Percentiles rank a stretch among this genome's conserved stretches.
Conservation (phyloP, 2,329 filamentous ascomycete genomes). For the Atkinsonella hypoxylon region DNA sequence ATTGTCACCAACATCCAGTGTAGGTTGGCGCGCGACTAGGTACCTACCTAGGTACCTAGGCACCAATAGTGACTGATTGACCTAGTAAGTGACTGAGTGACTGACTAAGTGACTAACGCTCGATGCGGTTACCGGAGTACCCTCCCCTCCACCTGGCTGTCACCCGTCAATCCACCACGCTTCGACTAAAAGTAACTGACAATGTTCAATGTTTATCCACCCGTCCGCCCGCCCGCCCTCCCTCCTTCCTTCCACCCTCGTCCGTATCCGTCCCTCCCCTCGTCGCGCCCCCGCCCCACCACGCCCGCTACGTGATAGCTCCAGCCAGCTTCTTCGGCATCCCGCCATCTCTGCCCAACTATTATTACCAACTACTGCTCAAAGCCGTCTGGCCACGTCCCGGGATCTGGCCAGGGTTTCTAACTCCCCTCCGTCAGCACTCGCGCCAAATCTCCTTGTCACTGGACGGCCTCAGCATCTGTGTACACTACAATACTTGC, state of each 20-base stretch:
- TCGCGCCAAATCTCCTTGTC: not conserved
- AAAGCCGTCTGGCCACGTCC: conserved; percentile 5
- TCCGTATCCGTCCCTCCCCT: not conserved
- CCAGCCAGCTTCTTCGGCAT: conserved; percentile 4
- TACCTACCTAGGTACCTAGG: no score
- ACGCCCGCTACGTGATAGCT: conserved; percentile 4
- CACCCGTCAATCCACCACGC: no score
- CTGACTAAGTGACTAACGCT: no score
- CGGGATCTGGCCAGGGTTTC: conserved; percentile 6
- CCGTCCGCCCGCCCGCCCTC: not conserved
- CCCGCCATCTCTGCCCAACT: conserved; percentile 11
- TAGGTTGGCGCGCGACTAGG: no score
- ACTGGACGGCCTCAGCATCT: not conserved
- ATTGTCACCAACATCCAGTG: no score
- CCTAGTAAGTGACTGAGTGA: no score
- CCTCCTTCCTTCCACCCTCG: not conserved
- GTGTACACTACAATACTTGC: not conserved
- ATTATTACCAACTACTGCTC: conserved; percentile 8
- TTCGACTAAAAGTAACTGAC: no score
- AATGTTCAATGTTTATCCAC: not conserved
- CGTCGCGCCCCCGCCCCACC: not conserved
- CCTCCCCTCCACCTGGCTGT: no score
- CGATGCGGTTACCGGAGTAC: no score
- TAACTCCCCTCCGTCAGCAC: conserved; percentile 1
- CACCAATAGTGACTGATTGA: no score